Conservation (phyloP, 2,329 filamentous ascomycete species). For the Colletotrichum acutatum region DNA sequence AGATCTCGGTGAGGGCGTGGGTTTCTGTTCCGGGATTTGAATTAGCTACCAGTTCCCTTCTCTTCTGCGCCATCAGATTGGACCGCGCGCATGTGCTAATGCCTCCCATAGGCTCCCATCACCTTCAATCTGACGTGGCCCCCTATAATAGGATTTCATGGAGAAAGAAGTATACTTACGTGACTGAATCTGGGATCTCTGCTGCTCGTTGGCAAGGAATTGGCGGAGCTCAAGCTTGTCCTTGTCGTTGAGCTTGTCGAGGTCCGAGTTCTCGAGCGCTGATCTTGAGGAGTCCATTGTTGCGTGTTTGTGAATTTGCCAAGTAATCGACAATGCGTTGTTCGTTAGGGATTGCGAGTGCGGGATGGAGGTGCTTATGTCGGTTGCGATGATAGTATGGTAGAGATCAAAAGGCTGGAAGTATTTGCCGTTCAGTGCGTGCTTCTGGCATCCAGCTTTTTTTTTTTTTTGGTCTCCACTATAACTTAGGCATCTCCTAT, state of each 20-base stretch:
- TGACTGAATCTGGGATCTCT: conserved; percentile 77
- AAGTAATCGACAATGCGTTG: not conserved
- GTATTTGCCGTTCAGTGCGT: not conserved
- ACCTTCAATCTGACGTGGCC: not conserved
- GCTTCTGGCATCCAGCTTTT: conserved; percentile 13
- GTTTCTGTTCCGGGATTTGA: conserved; percentile 55
- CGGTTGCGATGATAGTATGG: not conserved
- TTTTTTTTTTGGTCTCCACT: conserved; percentile 9
- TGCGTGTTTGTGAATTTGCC: not conserved
- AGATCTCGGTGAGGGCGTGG: conserved; percentile 74
- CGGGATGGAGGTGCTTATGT: not conserved
- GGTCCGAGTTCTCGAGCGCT: conserved; percentile 66
- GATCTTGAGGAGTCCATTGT: conserved; percentile 49
- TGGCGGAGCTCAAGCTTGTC: conserved; percentile 91
- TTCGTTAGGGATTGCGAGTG: not conserved
- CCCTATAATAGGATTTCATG: too few species aligned
- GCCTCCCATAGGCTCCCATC: not conserved
- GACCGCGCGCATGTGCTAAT: not conserved
- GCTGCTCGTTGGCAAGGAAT: conserved; percentile 85
- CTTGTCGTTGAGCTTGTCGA: conserved; percentile 79
- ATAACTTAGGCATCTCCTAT: not conserved
- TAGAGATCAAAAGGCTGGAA: not conserved
- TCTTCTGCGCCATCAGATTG: not conserved
- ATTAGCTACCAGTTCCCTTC: not conserved
- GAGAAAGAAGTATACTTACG: conserved; percentile 60